Conservation (phyloP, 495 filamentous ascomycete species). For the Cercophora samala region DNA sequence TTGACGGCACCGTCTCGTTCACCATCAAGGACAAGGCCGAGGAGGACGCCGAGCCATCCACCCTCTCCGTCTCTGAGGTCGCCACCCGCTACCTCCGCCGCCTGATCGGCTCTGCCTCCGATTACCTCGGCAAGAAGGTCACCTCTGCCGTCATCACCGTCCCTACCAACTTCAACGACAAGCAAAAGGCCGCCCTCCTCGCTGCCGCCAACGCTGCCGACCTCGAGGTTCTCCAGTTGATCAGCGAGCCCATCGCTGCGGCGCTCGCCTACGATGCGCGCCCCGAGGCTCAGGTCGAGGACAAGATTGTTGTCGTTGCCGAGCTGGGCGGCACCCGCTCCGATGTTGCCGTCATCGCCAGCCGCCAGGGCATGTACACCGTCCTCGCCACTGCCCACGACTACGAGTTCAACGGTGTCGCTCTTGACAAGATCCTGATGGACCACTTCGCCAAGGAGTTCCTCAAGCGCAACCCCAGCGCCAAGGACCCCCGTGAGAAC, state of each 20-base stretch:
- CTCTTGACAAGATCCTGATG: slow-evolving; percentile 83
- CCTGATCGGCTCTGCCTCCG: slow-evolving; percentile 76
- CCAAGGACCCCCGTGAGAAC: slow-evolving; percentile 76
- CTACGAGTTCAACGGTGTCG: slow-evolving; percentile 79
- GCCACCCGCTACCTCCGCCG: slow-evolving; percentile 82
- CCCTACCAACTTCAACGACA: slow-evolving; percentile 86
- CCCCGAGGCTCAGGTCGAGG: slow-evolving; percentile 65
- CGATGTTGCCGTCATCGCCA: slow-evolving; percentile 85
- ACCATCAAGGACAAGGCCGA: slow-evolving; percentile 78
- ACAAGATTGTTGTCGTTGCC: slow-evolving; percentile 89
- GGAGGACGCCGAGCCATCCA: slow-evolving; percentile 57
- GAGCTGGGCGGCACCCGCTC: slow-evolving; percentile 92
- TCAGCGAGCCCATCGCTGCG: slow-evolving; percentile 89
- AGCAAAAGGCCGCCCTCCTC: slow-evolving; percentile 75
- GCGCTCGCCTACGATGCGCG: slow-evolving; percentile 89
- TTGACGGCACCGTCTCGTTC: slow-evolving; percentile 72
- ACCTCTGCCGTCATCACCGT: slow-evolving; percentile 90
- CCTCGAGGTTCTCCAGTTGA: slow-evolving; percentile 86
- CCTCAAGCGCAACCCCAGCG: slow-evolving; percentile 79
- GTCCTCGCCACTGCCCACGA: slow-evolving; percentile 91
- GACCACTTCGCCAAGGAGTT: slow-evolving; percentile 99
- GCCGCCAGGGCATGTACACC: slow-evolving; percentile 92
- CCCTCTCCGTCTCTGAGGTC: slow-evolving; percentile 77
- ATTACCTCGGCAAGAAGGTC: slow-evolving; percentile 88
- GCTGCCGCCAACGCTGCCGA: slow-evolving; percentile 76